These are phyloP conservation scores for Mycena latifolia DNA, from an alignment of 768 basidiomycete genomes.

Conservation along the genomic window DNA sequence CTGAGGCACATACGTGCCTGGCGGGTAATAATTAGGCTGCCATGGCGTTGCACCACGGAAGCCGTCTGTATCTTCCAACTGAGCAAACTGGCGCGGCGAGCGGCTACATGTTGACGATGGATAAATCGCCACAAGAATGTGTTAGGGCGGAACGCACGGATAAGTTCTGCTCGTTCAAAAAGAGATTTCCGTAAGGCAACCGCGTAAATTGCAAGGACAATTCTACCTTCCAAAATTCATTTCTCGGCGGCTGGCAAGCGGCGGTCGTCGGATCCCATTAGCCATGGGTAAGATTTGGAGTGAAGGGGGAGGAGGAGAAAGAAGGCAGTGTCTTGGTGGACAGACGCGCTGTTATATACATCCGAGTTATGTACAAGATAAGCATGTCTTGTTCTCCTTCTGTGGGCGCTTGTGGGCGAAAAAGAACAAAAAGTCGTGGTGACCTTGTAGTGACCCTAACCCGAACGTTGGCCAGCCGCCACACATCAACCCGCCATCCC, in stretches of 20 bases:
- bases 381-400: constrained; percentile 17
- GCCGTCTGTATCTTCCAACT: not conserved
- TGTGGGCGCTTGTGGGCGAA: constrained; percentile 16
- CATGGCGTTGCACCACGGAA: not conserved
- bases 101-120: not conserved
- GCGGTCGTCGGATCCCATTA: not conserved
- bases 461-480: not conserved
- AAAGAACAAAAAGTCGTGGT: not conserved
- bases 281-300: not conserved
- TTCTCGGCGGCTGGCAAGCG: too few relatives aligned
- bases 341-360: constrained; percentile 12
- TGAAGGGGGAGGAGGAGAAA: not conserved
- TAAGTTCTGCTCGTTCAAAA: not conserved
- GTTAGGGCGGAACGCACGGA: not conserved
- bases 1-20: not conserved
- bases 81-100: not conserved
- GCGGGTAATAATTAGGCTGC: not conserved
- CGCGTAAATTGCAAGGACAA: not conserved
- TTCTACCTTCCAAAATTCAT: not conserved
- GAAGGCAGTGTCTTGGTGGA: not conserved
- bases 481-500: too few relatives aligned
- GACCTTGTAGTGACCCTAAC: not conserved
- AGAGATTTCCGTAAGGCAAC: not conserved
- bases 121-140: not conserved
- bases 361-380: constrained; percentile 5